These are phyloP conservation scores for Prunus padus DNA, from an alignment of 306 rosid species.

Conservation along the genomic window DNA sequence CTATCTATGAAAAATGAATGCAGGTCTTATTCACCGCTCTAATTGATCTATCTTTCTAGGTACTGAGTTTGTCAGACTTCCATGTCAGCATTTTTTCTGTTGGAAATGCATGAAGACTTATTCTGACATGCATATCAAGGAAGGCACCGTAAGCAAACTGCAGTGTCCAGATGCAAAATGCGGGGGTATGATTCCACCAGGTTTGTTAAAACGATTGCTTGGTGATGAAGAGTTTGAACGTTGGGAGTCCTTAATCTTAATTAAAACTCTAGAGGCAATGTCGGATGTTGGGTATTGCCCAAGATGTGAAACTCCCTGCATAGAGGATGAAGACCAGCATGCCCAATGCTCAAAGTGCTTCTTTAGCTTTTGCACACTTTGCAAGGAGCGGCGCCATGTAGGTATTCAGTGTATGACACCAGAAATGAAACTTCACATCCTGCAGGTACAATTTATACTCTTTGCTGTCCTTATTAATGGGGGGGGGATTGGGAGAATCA, in stretches of 20 bases:
- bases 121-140: constrained; percentile 70
- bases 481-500: constrained; percentile 1
- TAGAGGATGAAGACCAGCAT: constrained; percentile 80
- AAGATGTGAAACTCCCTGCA: constrained; percentile 84
- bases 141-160: constrained; percentile 73
- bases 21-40: constrained; percentile 4
- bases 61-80: constrained; percentile 56
- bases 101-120: constrained; percentile 80
- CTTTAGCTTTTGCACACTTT: constrained; percentile 87
- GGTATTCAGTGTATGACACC: constrained; percentile 72
- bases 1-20: background rate
- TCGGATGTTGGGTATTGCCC: constrained; percentile 80
- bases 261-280: constrained; percentile 77
- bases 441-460: constrained; percentile 52
- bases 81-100: constrained; percentile 87
- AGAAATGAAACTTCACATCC: constrained; percentile 63
- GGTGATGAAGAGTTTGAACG: constrained; percentile 65
- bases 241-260: constrained; percentile 78
- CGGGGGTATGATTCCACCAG: constrained; percentile 65
- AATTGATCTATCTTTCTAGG: constrained; percentile 39
- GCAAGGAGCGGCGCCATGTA: constrained; percentile 83
- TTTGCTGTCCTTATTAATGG: background rate
- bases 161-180: constrained; percentile 75
- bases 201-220: constrained; percentile 63
- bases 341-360: constrained; percentile 82